Conservation (phyloP, 2,329 filamentous ascomycete species). For the Alternaria tenuissima region DNA sequence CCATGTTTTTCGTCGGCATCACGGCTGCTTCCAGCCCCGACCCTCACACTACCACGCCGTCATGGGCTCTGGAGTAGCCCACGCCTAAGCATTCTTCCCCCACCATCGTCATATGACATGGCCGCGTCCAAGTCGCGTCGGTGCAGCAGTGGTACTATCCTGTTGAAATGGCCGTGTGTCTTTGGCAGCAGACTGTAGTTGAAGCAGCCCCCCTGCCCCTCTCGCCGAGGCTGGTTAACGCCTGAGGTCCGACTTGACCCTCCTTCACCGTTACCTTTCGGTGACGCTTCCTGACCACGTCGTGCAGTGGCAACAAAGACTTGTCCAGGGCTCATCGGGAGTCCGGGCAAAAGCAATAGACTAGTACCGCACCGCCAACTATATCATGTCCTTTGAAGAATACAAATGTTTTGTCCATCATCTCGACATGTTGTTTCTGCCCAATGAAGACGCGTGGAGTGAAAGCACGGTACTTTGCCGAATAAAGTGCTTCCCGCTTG, state of each 20-base stretch:
- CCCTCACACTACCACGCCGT: background rate
- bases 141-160: background rate
- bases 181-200: background rate
- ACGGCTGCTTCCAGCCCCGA: conserved; percentile 12
- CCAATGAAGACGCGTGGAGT: conserved; percentile 15
- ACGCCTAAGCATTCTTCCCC: conserved; percentile 4
- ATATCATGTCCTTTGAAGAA: background rate
- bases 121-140: conserved; percentile 9
- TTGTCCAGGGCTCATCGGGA: background rate
- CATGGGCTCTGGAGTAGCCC: conserved; percentile 6
- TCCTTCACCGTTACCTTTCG: background rate
- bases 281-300: background rate
- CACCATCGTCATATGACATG: background rate
- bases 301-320: background rate
- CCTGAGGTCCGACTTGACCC: background rate
- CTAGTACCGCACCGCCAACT: background rate
- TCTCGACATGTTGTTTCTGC: background rate
- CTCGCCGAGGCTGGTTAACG: no score
- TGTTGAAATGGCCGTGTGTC: background rate
- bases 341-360: conserved; percentile 4
- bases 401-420: background rate
- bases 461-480: conserved; percentile 10
- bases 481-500: conserved; percentile 10
- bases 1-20: conserved; percentile 11
- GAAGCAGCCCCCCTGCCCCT: no score